phyloP scores from a whole-genome alignment of 768 basidiomycete genomes.

The Brasilioporus rufonigricans region DNA sequence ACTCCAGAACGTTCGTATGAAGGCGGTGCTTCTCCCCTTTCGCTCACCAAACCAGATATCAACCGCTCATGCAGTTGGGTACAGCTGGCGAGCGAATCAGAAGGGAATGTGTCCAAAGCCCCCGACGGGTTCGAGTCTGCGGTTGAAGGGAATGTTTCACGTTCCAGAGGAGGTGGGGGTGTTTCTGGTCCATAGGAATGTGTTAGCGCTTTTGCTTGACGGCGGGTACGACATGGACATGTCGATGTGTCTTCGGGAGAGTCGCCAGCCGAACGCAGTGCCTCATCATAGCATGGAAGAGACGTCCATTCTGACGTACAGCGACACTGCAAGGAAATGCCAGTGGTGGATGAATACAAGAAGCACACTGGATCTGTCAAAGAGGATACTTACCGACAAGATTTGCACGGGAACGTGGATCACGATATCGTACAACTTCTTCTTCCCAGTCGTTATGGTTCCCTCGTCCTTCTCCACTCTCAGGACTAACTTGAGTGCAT shows the following conservation, averaged over 20 bases:
- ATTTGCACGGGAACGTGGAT: constrained; percentile 85
- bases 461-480: constrained; percentile 77
- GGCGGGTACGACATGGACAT: constrained; percentile 45
- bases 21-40: constrained; percentile 85
- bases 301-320: constrained; percentile 79
- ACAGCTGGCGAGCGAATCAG: constrained; percentile 40
- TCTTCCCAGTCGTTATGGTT: constrained; percentile 67
- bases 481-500: constrained; percentile 78
- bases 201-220: constrained; percentile 12
- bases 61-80: constrained; percentile 71
- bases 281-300: constrained; percentile 71
- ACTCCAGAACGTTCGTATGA: constrained; percentile 13
- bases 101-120: background rate
- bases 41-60: constrained; percentile 78
- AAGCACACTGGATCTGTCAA: background rate
- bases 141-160: constrained; percentile 33
- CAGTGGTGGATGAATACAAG: background rate
- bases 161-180: constrained; percentile 18
- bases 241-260: constrained; percentile 10
- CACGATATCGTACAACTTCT: constrained; percentile 84
- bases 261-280: constrained; percentile 5
- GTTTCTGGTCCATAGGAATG: background rate
- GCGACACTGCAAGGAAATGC: constrained; percentile 58
- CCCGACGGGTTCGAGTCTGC: constrained; percentile 28
- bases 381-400: constrained; percentile 63